Evolutionary conservation across 371 early-diverging fungal species (phyloP).

Genomic region (Apophysomyces trapeziformis): DNA sequence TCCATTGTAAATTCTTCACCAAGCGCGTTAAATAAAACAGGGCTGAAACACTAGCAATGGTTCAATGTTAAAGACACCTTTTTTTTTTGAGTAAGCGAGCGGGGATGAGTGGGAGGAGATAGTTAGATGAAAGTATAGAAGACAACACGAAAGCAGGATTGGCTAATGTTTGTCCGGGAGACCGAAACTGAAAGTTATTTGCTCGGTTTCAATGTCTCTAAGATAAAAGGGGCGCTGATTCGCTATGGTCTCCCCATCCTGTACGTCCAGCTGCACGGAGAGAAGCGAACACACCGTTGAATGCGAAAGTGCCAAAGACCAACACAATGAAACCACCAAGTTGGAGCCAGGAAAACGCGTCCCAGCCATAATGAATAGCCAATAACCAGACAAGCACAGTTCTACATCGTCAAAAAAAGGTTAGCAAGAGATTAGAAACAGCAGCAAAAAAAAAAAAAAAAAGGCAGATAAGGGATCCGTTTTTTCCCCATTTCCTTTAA

Average conservation of each 20-base stretch:
- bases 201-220: slow-evolving; percentile 8
- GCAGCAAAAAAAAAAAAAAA: slow-evolving; percentile 8
- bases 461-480: not conserved
- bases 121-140: too few species aligned
- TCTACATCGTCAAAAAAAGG: slow-evolving; percentile 21
- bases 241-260: slow-evolving; percentile 19
- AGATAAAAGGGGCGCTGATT: slow-evolving; percentile 43
- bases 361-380: slow-evolving; percentile 51
- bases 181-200: not conserved
- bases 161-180: too few species aligned
- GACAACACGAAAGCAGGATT: too few species aligned
- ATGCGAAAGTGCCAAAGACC: slow-evolving; percentile 23
- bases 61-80: too few species aligned
- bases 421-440: not conserved
- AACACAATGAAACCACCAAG: slow-evolving; percentile 15
- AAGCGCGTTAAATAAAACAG: too few species aligned
- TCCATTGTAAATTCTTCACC: too few species aligned
- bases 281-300: slow-evolving; percentile 50
- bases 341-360: slow-evolving; percentile 44
- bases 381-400: slow-evolving; percentile 45
- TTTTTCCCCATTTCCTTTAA: not conserved
- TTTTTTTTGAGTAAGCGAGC: too few species aligned
- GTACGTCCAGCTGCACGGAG: slow-evolving; percentile 26
- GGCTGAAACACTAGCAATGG: too few species aligned
- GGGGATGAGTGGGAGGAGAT: too few species aligned